These are phyloP conservation scores for Colletotrichum phormii DNA, from an alignment of 2,329 filamentous ascomycete genomes.

Conservation along the genomic window DNA sequence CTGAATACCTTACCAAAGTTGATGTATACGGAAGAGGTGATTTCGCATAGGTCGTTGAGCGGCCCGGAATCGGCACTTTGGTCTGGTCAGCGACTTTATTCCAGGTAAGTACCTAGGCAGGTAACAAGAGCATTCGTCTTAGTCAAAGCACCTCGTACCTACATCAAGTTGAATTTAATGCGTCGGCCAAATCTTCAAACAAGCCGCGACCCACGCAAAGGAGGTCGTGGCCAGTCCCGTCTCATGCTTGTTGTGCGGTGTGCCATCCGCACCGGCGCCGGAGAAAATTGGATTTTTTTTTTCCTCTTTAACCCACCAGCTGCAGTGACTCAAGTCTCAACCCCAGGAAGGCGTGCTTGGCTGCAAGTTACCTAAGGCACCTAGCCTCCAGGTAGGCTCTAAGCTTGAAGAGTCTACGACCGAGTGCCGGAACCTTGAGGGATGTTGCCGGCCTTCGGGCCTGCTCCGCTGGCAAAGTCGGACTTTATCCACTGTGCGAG, in stretches of 20 bases:
- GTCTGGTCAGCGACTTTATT: not conserved
- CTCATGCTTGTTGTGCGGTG: not conserved
- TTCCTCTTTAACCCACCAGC: not conserved
- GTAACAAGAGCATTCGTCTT: not conserved
- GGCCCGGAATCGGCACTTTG: conserved; percentile 14
- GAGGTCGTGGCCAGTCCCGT: conserved; percentile 2
- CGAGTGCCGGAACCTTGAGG: conserved; percentile 13
- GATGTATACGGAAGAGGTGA: not conserved
- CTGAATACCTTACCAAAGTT: too few relatives aligned
- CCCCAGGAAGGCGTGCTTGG: not conserved
- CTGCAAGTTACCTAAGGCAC: not conserved
- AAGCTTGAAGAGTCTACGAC: not conserved
- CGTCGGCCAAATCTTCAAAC: conserved; percentile 13
- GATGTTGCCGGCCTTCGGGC: conserved; percentile 11
- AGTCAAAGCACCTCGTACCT: not conserved
- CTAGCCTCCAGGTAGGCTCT: not conserved
- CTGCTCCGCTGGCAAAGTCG: conserved; percentile 1
- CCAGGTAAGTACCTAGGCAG: not conserved
- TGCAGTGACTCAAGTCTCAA: conserved; percentile 9
- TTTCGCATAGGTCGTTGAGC: not conserved
- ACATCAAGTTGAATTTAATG: conserved; percentile 12
- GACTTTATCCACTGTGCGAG: conserved; percentile 10
- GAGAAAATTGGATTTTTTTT: not conserved
- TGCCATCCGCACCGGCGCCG: conserved; percentile 1
- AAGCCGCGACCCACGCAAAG: conserved; percentile 4